These are phyloP conservation scores for Dipteronia sinensis DNA, from an alignment of 345 rosid species.

Conservation along the genomic window DNA sequence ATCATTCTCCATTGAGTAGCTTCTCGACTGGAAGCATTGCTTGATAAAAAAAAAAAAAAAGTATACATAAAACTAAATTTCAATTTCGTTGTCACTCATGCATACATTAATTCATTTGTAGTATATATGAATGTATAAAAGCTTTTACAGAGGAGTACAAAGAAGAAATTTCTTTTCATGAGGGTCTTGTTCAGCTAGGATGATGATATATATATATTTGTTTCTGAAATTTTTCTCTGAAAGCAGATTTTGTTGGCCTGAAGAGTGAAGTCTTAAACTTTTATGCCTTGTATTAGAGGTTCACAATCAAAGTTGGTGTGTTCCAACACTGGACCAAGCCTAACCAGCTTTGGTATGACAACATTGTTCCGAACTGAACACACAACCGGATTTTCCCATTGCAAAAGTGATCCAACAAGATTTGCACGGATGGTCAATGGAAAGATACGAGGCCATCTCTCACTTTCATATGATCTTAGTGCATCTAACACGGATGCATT, in stretches of 20 bases:
- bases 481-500: constrained; percentile 52
- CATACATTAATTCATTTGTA: not conserved
- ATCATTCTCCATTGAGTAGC: not conserved
- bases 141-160: not conserved
- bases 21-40: not conserved
- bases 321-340: constrained; percentile 73
- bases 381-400: constrained; percentile 81
- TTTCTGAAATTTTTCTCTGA: not conserved
- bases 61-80: not conserved
- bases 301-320: constrained; percentile 84
- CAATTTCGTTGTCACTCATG: not conserved
- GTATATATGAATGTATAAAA: not conserved
- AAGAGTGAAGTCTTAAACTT: constrained; percentile 20
- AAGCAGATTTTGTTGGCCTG: not conserved
- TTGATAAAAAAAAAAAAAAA: not conserved
- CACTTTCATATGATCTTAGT: constrained; percentile 62
- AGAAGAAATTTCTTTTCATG: not conserved
- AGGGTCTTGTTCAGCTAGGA: not conserved
- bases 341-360: constrained; percentile 66
- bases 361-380: constrained; percentile 66
- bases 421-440: constrained; percentile 76
- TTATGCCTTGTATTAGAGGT: constrained; percentile 37
- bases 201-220: not conserved
- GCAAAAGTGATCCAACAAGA: constrained; percentile 77
- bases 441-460: constrained; percentile 77